Evolutionary conservation across 2,329 filamentous ascomycete species (phyloP), one percentile per base, ranked within the genome.

Genomic region (Colletotrichum orbiculare): DNA sequence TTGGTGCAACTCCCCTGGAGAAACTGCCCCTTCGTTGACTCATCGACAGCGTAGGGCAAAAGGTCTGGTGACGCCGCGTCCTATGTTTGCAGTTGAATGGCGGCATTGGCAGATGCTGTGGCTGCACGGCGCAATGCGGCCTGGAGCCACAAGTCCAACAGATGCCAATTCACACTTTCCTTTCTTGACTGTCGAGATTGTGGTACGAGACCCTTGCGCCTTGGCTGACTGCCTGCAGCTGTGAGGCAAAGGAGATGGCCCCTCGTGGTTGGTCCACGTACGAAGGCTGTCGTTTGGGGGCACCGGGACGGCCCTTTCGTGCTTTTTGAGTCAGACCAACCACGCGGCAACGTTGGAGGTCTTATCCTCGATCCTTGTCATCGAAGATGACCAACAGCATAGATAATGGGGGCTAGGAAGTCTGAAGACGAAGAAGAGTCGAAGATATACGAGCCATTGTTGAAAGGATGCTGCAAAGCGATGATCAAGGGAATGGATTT

Each of bases 241-340:
- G 17, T 39, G 41, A 63, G 42, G 25, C 25, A 25, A 4, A 25
- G 25, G 25, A 25, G 25, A 25, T 25, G 25, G 25, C 25, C 25
- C n/a, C 2, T 9, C 25, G n/a, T 58, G 60, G 54, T 63, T 63
- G 60, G 60, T 47, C 47, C 39, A 41, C 47, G 47, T 63, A 63
- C 60, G 60, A 63, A 47, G 34, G 12, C 4, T 25, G 25, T 41
- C 55, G 17, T 43, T 35, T 42, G 13, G 39, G 41, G 33, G 38
- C 37, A 43, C 54, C 47, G 55, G 46, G 46, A 58, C 55, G 55
- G 55, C 55, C 55, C 55, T 58, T 38, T 47, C 42, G 33, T 39
- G n/a, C 53, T 25, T 55, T 48, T 33, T 37, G 13, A 8, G 34
- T 11, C 48, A 10, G 15, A 37, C 48, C 48, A 52, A 52, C 48